A percentile compares a stretch with the other conserved stretches of the same genome.
phyloP scores from a whole-genome alignment of 305 asterid species.

The Rubia balearica region DNA sequence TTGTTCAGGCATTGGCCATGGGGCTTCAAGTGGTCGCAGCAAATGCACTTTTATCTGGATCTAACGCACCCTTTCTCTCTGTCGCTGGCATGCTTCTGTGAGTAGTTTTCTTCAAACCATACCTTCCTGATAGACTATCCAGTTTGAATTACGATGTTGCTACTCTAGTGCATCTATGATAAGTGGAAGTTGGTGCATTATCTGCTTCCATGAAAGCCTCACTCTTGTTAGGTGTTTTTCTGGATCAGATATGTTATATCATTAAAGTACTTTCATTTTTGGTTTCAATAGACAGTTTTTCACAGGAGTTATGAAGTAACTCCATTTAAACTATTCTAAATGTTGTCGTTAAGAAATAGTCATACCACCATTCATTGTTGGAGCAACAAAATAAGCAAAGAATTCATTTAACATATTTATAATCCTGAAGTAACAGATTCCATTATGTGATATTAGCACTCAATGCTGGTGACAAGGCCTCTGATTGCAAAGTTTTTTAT shows the following conservation, averaged over 20 bases:
- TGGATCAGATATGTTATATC: not conserved
- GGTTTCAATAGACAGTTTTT: not conserved
- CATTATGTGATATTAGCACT: not conserved
- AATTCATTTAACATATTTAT: not conserved
- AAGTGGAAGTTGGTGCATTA: not conserved
- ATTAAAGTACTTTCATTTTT: not conserved
- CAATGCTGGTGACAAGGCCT: conserved; percentile 11
- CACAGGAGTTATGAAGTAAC: not conserved
- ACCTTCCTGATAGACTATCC: not conserved
- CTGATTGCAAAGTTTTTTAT: conserved; percentile 14
- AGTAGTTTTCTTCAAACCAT: conserved; percentile 31
- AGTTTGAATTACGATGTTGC: not conserved
- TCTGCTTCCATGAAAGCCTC: not conserved
- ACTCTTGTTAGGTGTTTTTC: not conserved
- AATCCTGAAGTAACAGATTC: not conserved
- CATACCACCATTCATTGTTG: not conserved
- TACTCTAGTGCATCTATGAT: not conserved
- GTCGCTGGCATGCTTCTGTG: conserved; percentile 88
- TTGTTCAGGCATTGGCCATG: conserved; percentile 69
- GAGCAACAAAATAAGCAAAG: not conserved
- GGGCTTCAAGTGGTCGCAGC: conserved; percentile 69
- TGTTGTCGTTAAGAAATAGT: not conserved
- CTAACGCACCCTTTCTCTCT: conserved; percentile 45
- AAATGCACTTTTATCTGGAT: conserved; percentile 33
- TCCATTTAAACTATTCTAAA: not conserved